Evolutionary conservation across 441 rosid species (phyloP).

Genomic region (Euphorbia schlechtendalii): DNA sequence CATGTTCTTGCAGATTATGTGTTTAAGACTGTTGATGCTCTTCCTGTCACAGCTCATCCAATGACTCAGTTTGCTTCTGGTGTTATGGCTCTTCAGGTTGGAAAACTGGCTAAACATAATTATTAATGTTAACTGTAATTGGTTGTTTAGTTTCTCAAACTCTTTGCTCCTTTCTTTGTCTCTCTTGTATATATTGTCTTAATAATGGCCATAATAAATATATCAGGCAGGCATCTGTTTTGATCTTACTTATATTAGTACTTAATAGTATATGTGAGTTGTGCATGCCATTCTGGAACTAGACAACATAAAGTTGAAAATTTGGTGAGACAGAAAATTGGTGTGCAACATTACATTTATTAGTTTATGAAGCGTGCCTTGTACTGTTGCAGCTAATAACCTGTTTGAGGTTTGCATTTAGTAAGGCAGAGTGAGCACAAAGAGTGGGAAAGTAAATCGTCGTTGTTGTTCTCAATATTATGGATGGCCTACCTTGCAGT

Average conservation of each 20-base stretch:
- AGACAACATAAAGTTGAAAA: not conserved
- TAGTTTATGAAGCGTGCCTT: not conserved
- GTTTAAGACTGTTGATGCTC: slow-evolving; percentile 75
- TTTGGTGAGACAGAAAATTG: not conserved
- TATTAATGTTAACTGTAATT: slow-evolving; percentile 1
- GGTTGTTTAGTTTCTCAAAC: not conserved
- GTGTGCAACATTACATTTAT: not conserved
- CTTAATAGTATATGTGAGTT: not conserved
- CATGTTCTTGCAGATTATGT: slow-evolving; percentile 53
- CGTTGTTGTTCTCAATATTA: not conserved
- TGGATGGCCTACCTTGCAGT: not conserved
- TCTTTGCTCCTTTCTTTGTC: not conserved
- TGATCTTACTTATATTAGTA: not conserved
- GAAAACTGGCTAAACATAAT: not conserved
- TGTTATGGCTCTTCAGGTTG: slow-evolving; percentile 97
- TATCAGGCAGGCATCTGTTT: not conserved
- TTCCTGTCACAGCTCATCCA: slow-evolving; percentile 82
- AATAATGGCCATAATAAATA: not conserved
- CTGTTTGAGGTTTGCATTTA: not conserved
- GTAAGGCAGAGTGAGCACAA: not conserved
- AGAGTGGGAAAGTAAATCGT: not conserved
- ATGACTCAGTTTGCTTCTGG: slow-evolving; percentile 93
- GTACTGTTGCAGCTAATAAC: not conserved
- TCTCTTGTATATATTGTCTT: not conserved
- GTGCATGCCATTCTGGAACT: not conserved